phyloP scores from a whole-genome alignment of 1,284 basidiomycete species.

The Tranzscheliella williamsii region DNA sequence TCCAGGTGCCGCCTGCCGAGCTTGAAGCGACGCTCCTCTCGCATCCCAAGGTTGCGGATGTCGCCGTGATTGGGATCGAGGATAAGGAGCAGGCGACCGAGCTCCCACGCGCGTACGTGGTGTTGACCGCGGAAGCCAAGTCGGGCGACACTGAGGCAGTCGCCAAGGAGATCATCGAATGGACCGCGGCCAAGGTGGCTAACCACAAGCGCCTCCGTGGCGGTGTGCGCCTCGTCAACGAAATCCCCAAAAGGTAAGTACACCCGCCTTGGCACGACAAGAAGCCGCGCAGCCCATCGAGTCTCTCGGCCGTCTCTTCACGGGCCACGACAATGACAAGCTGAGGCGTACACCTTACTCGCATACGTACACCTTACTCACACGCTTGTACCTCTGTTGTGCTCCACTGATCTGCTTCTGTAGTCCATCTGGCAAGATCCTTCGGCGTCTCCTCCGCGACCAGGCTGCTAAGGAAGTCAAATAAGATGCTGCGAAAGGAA shows the following conservation, averaged over 20 bases:
- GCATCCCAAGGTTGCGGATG: constrained; percentile 45
- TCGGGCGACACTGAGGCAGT: constrained; percentile 33
- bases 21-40: constrained; percentile 35
- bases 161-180: constrained; percentile 52
- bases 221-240: constrained; percentile 46
- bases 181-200: constrained; percentile 56
- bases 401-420: too few species aligned
- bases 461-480: constrained; percentile 31
- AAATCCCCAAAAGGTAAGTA: constrained; percentile 51
- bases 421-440: constrained; percentile 55
- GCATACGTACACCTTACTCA: too few species aligned
- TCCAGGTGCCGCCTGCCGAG: constrained; percentile 53
- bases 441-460: constrained; percentile 52
- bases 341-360: too few species aligned
- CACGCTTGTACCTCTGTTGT: too few species aligned
- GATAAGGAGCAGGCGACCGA: constrained; percentile 36
- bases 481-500: not conserved
- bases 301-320: too few species aligned
- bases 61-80: constrained; percentile 30
- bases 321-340: too few species aligned
- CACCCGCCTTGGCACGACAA: too few species aligned
- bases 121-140: constrained; percentile 38
- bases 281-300: not conserved
- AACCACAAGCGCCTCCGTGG: constrained; percentile 61
- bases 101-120: constrained; percentile 59